Percentiles rank a stretch among this genome's conserved stretches.
Evolutionary conservation across 2,329 filamentous ascomycete species (phyloP).

Genomic region (Trematosphaeria pertusa): DNA sequence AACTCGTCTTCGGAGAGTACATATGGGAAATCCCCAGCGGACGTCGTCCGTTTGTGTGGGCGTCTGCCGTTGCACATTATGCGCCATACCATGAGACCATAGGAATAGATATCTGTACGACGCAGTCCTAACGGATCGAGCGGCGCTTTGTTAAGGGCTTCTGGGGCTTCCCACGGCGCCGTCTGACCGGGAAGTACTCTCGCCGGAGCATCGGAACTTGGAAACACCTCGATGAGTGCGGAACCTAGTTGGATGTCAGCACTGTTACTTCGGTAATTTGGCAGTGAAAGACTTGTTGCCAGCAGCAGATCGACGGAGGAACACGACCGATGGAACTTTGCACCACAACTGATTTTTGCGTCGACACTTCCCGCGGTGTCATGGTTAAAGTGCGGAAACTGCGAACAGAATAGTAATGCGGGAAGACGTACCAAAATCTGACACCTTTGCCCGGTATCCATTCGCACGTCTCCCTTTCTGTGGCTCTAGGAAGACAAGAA

Average conservation of each 20-base stretch:
- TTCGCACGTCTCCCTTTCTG: neutral
- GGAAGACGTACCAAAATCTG: neutral
- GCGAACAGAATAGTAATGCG: no score
- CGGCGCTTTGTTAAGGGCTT: neutral
- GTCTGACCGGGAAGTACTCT: neutral
- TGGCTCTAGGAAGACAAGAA: neutral
- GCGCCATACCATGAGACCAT: slow-evolving; percentile 6
- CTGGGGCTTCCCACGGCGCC: neutral
- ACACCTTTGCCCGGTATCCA: neutral
- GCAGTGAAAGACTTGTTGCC: no score
- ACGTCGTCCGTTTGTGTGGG: no score
- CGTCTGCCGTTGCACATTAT: neutral
- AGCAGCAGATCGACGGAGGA: no score
- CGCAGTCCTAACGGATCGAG: neutral
- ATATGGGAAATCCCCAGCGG: no score
- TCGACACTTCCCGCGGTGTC: neutral
- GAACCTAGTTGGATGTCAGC: neutral
- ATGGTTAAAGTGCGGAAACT: no score
- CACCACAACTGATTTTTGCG: no score
- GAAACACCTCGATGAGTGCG: neutral
- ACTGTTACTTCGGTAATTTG: no score
- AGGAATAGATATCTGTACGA: neutral
- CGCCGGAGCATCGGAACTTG: neutral
- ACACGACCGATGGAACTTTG: no score
- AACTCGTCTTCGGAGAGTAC: no score